Evolutionary conservation across 805 yeast species (phyloP), one percentile per base, ranked within the genome.

Genomic region (Spathaspora passalidarum): DNA sequence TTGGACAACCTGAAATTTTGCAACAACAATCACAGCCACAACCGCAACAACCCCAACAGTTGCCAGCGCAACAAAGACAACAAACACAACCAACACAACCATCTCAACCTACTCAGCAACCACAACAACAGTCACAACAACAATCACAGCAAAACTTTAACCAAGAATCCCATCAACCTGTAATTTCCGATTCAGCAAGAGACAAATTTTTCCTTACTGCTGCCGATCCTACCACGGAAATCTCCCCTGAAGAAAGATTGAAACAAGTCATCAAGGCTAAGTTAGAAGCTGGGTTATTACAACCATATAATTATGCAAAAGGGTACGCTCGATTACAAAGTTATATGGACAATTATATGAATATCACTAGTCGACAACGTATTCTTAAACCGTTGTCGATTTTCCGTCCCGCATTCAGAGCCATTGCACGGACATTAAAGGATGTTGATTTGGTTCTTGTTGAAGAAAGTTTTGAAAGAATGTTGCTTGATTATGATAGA

Each of bases 151-250:
- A 40, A 38, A 37, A 34, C 20, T 23, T 7, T 35, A 25, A 25
- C 35, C n/a, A 38, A 34, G 22, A 38, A 29, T n/a, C n/a, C n/a
- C 43, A 43, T 18, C 48, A 65, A 43, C 77, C 77, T 1, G 66
- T 69, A 34, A 73, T 80, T 3, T 78, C 84, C 0, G 92, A 87
- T 46, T 82, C 94, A 2, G 96, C 97, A 1, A 77, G 89, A 52
- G 97, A 91, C 61, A 90, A 90, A 63, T 92, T 92, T 66, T 91
- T 92, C 68, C 68, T 92, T 41, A 92, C 97, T 0, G 98, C 98
- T 0, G 97, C 97, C 0, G 98, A 92, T 62, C 98, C 98, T 4
- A 87, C 96, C 0, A 88, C 92, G 2, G 97, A 89, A 53, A 85
- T 87, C 32, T 87, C 96, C 0, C 96, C 97, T 0, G 97, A 91